A percentile compares a stretch with the other conserved stretches of the same genome.
phyloP scores from a whole-genome alignment of 2,329 filamentous ascomycete species.

The Dothideomycetidae sp. region DNA sequence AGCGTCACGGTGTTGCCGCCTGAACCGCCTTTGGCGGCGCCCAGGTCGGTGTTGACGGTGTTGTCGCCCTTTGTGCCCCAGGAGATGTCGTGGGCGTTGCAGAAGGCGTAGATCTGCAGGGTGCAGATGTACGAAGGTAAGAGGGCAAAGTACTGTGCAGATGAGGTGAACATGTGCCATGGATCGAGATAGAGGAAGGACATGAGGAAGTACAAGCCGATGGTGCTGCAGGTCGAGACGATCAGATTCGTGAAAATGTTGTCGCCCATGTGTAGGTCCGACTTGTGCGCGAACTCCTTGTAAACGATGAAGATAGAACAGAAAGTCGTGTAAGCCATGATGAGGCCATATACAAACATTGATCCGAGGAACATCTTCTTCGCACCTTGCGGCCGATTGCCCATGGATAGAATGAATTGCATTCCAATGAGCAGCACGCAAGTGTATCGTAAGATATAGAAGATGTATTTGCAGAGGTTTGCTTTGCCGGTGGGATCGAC shows the following conservation, averaged over 20 bases:
- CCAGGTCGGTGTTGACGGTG: slow-evolving; percentile 80
- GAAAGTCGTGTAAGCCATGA: slow-evolving; percentile 94
- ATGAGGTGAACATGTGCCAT: slow-evolving; percentile 96
- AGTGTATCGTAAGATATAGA: slow-evolving; percentile 70
- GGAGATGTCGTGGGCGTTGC: slow-evolving; percentile 96
- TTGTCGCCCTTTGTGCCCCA: slow-evolving; percentile 99
- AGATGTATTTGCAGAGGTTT: slow-evolving; percentile 69
- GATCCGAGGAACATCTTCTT: slow-evolving; percentile 77
- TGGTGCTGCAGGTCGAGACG: slow-evolving; percentile 72
- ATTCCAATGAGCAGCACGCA: slow-evolving; percentile 79
- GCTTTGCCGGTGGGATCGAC: slow-evolving; percentile 81
- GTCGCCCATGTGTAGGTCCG: slow-evolving; percentile 51
- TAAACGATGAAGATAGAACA: slow-evolving; percentile 79
- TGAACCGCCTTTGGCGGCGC: slow-evolving; percentile 59
- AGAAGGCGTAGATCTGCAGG: slow-evolving; percentile 95
- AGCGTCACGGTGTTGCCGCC: slow-evolving; percentile 81
- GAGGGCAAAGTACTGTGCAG: slow-evolving; percentile 81
- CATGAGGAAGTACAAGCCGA: slow-evolving; percentile 93
- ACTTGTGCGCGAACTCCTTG: slow-evolving; percentile 45
- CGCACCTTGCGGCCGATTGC: slow-evolving; percentile 88
- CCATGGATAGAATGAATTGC: slow-evolving; percentile 92
- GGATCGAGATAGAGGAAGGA: slow-evolving; percentile 93
- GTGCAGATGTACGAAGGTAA: slow-evolving; percentile 93
- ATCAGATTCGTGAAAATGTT: slow-evolving; percentile 94
- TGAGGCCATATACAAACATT: slow-evolving; percentile 80